Evolutionary conservation across 2,329 filamentous ascomycete genomes (phyloP), one percentile per base, ranked within the genome.

Genomic region (Erysiphe pulchra): DNA sequence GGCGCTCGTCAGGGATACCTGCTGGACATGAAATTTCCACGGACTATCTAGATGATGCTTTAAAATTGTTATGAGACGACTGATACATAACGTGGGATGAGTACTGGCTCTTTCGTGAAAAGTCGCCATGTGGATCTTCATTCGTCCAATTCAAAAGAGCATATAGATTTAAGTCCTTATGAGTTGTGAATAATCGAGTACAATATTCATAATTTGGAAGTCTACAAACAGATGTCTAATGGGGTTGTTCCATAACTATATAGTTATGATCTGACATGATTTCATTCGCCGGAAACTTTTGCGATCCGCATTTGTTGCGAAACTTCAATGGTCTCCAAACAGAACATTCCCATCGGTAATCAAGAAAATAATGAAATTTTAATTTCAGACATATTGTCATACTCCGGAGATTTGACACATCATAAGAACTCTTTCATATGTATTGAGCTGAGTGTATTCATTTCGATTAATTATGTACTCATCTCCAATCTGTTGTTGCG

Each of bases 1-100:
- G 72, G 65, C 77, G 70, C 80, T 81, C 79, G 77, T 84, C 78
- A 72, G 75, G 69, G 62, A 61, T 63, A 63, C 62, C 67, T 69
- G 65, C 77, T 77, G 79, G 79, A 71, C 59, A 55, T 55, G 65
- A 73, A 74, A 70, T 76, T 68, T 67, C 47, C 49, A 68, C 62
- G 65, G 68, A 70, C 69, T 68, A 68, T 68, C 62, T 55, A 59
- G 59, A 57, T 55, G 62, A 60, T 65, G 62, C 58, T 53, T 36
- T 54, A 54, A 52, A 56, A 57, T 55, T 53, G 52, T 50, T 38
- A 46, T 44, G 46, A 50, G 42, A 52, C 52, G 53, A 57, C 51
- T 33, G 42, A 43, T 43, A 58, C 55, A 40, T 47, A 48, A 61
- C 63, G 65, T 62, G 67, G 63, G 66, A 60, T 47, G 32, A 47